Base-by-base conservation (phyloP, 164 flowering plant genomes). In the Umbellularia californica region DNA sequence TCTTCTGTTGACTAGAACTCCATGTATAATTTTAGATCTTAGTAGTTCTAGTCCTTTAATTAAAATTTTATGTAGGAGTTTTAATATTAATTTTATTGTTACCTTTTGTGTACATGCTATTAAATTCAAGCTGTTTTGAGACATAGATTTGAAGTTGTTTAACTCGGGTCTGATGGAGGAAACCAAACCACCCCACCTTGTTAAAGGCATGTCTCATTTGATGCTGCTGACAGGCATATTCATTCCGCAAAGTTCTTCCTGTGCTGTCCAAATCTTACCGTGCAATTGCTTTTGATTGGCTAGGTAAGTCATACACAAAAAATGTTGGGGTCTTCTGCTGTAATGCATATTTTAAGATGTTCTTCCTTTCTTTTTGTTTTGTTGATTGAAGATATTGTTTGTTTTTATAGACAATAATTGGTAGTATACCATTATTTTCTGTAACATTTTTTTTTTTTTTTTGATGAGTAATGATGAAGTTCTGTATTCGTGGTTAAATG, bases 241-340 rank as follows among this genome's bases (percentile, higher is more conserved):
- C 99, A 19, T 95, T 89, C 50, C 91, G 97, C 75, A 92, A 95
- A 83, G 90, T 90, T 77, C 87, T 95, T 74, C 90, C 95, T 4
- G 47, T 82, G 27, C 97, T 95, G 27, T 82, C 95, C 74, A 89
- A 87, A 80, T 76, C 87, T 51, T 88, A 86, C 79, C 94, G 80
- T 82, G 92, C 84, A 58, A 82, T 95, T 73, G 86, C 97, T 78
- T 88, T 93, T 89, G 99, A 95, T 83, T 95, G 99, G 99, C 79
- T 93, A 74, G 99, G 99, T 95, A 81, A 82, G 81, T 67, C 55
- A 20, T 47, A 69, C 58, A 28, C 69, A 15, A 67, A 5, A 25
- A 25, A 22, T 64, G 67, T 20, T 30, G 47, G n/a, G 69, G 47
- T 30, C 69, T 64, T 23, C 10, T 24, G 23, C 13, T 67, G 12